Base-by-base conservation (phyloP, 495 filamentous ascomycete genomes). In the Neurospora hispaniola region DNA sequence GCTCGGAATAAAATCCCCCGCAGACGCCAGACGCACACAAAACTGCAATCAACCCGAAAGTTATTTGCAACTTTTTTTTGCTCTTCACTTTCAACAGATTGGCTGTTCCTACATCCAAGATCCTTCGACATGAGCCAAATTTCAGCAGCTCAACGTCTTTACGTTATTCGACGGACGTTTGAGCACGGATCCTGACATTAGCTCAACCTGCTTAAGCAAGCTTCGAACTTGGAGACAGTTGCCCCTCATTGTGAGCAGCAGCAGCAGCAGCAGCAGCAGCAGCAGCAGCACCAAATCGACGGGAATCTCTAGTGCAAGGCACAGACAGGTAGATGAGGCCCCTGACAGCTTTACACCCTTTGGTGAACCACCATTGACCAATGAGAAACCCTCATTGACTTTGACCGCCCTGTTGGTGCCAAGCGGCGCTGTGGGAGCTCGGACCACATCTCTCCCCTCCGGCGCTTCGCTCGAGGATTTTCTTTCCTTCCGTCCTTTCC, bases 321-420 rank as follows among this genome's bases (percentile, higher is more conserved):
- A 39, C 39, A 39, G 35, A 59, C 48, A 59, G 9, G 20, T 62
- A 10, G 23, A 59, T 16, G 23, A 27, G 48, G 11, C 11, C 46
- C 20, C 20, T 54, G 46, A 12, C 43, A 46, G 18, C n/a, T 46
- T n/a, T n/a, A 46, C 48, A 59, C 48, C 46, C n/a, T 23, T 11
- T 59, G 54, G 54, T 66, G 14, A 66, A 14, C 44, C 5, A 44
- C 69, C 42, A 73, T 73, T 73, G 72, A 69, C 69, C 72, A 73
- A 73, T 73, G 31, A 71, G 31, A 54, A 71, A 43, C 31, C 20
- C 6, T 4, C 39, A 66, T 66, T 9, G 14, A 18, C 54, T 31
- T 23, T 62, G 54, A 62, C 54, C 54, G 54, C 54, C 54, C 54
- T 23, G 54, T 62, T 66, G 6, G 2, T 66, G 54, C 54, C 54